Conservation (phyloP, 2,329 filamentous ascomycete species). For the Arthrinium puccinioides region DNA sequence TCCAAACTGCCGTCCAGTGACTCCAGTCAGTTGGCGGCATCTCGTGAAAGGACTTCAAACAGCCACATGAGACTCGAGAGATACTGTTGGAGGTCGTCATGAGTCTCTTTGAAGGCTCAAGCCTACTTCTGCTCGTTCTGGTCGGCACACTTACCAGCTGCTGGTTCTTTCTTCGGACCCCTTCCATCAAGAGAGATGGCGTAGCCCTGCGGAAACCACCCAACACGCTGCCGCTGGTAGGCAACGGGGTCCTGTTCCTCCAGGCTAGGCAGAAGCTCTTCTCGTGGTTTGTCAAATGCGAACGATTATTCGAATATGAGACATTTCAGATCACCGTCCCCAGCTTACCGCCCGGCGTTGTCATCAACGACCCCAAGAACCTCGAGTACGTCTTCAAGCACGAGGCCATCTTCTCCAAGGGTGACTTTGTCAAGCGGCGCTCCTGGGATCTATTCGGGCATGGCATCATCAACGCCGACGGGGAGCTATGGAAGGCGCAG, state of each 20-base stretch:
- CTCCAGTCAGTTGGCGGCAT: no score
- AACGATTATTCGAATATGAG: constrained; percentile 47
- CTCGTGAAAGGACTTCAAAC: no score
- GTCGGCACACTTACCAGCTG: constrained; percentile 13
- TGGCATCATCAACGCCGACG: constrained; percentile 63
- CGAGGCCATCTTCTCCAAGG: constrained; percentile 54
- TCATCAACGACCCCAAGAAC: constrained; percentile 55
- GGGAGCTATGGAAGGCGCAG: constrained; percentile 55
- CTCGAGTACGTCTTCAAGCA: constrained; percentile 57
- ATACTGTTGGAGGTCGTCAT: no score
- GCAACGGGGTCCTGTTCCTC: constrained; percentile 56
- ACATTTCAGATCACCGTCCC: constrained; percentile 58
- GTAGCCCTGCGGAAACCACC: constrained; percentile 34
- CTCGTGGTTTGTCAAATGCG: constrained; percentile 54
- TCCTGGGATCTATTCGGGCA: constrained; percentile 58
- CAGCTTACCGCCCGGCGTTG: constrained; percentile 53
- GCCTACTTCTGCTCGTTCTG: constrained; percentile 11
- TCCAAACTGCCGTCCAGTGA: no score
- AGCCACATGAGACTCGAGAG: no score
- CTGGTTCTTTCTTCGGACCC: constrained; percentile 13
- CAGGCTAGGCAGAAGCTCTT: constrained; percentile 53
- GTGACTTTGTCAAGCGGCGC: constrained; percentile 51
- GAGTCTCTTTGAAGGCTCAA: constrained; percentile 12
- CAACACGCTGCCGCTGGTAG: constrained; percentile 45
- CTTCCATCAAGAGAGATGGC: constrained; percentile 20